These are phyloP conservation scores for Coniophora puteana DNA, from an alignment of 1,284 basidiomycete species.

Conservation along the genomic window DNA sequence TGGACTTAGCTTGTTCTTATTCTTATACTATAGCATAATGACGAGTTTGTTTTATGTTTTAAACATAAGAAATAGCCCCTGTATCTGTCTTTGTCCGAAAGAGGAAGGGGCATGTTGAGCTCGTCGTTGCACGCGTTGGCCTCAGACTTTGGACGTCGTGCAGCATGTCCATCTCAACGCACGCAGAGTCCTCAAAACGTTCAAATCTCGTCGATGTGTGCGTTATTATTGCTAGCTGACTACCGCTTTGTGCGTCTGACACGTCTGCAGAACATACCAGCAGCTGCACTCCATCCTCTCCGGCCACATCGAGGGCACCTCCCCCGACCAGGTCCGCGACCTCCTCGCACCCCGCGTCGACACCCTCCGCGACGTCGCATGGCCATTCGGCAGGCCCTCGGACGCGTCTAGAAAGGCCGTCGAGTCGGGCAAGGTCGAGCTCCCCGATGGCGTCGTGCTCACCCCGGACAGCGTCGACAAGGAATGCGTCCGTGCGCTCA, in stretches of 20 bases:
- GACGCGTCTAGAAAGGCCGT: conserved; percentile 62
- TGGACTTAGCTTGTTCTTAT: conserved; percentile 45
- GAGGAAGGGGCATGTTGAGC: no score
- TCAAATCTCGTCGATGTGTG: conserved; percentile 48
- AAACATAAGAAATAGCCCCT: no score
- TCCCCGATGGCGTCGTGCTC: conserved; percentile 59
- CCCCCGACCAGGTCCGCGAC: conserved; percentile 51
- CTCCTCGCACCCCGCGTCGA: conserved; percentile 54
- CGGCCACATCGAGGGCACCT: conserved; percentile 53
- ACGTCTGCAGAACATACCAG: conserved; percentile 52
- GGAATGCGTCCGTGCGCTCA: conserved; percentile 66
- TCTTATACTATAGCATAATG: background rate
- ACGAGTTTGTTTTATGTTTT: background rate
- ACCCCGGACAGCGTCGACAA: conserved; percentile 65
- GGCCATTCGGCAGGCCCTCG: conserved; percentile 67
- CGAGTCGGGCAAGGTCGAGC: conserved; percentile 59
- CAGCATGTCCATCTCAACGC: conserved; percentile 28
- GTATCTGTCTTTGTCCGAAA: no score
- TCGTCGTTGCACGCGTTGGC: background rate
- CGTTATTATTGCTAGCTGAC: conserved; percentile 13
- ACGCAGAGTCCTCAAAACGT: conserved; percentile 39
- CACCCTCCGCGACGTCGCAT: conserved; percentile 50
- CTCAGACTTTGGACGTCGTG: background rate
- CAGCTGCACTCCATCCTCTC: conserved; percentile 60
- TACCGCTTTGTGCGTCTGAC: conserved; percentile 4